Evolutionary conservation across 2,329 filamentous ascomycete species (phyloP).

Genomic region (Monosporascus cannonballus): DNA sequence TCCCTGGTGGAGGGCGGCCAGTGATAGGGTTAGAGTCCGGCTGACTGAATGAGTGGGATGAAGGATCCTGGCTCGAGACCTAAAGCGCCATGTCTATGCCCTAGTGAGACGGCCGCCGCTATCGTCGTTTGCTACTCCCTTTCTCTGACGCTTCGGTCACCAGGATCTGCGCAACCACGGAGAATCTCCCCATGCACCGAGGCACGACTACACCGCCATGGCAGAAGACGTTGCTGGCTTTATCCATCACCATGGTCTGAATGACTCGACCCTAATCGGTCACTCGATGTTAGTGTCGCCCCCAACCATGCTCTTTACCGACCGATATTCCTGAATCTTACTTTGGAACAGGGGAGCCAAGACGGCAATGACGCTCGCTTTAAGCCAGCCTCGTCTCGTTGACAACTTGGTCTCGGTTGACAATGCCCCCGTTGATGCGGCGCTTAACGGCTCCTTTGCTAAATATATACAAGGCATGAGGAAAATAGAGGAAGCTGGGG

Average conservation of each 20-base stretch:
- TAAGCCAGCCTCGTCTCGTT: conserved; percentile 62
- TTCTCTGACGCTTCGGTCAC: conserved; percentile 3
- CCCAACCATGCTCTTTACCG: neutral
- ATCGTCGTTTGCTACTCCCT: conserved; percentile 8
- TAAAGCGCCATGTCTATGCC: conserved; percentile 75
- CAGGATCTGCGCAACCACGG: conserved; percentile 92
- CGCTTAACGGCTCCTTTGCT: conserved; percentile 66
- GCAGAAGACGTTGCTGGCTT: conserved; percentile 79
- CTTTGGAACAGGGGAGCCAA: conserved; percentile 67
- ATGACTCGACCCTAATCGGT: conserved; percentile 71
- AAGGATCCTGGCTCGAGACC: conserved; percentile 74
- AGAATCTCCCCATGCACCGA: conserved; percentile 70
- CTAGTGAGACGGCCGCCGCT: conserved; percentile 49
- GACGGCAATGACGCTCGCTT: conserved; percentile 79
- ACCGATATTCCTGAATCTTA: neutral
- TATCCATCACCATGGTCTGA: conserved; percentile 64
- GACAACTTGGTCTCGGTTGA: conserved; percentile 76
- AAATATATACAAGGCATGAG: conserved; percentile 82
- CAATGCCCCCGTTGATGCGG: conserved; percentile 82
- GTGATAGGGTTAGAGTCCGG: neutral
- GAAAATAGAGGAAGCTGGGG: conserved; percentile 62
- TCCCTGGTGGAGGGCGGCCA: neutral
- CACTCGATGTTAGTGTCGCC: conserved; percentile 71
- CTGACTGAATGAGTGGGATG: conserved; percentile 6
- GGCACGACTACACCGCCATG: conserved; percentile 77